Evolutionary conservation across 31 red algal species (phyloP).

Genomic region (Porphyra umbilicalis): DNA sequence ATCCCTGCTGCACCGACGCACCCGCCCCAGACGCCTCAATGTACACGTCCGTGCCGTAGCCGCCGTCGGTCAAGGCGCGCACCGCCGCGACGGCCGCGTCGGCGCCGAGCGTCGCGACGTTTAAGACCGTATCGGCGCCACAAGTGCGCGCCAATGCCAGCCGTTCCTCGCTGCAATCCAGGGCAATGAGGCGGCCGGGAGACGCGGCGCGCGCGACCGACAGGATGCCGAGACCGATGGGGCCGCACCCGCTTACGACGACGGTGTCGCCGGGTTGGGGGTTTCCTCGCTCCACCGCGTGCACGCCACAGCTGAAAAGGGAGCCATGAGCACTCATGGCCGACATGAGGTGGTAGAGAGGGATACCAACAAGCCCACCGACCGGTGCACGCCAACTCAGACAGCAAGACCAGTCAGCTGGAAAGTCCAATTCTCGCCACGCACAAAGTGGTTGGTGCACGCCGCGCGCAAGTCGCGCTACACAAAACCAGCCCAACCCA

Average conservation of each 20-base stretch:
- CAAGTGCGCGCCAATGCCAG: constrained; percentile 46
- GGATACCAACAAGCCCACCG: too few species aligned
- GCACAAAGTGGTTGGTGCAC: too few species aligned
- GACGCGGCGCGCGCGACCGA: constrained; percentile 9
- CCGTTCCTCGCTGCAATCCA: constrained; percentile 51
- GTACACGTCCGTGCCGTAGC: constrained; percentile 76
- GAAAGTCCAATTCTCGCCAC: too few species aligned
- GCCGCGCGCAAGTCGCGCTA: too few species aligned
- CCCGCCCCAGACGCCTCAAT: constrained; percentile 55
- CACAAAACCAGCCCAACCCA: too few species aligned
- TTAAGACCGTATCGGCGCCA: constrained; percentile 57
- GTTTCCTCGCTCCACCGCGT: constrained; percentile 49
- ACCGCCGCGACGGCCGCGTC: constrained; percentile 22
- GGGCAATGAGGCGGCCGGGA: constrained; percentile 35
- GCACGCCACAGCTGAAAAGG: constrained; percentile 24
- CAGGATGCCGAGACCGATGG: constrained; percentile 62
- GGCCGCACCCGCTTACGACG: constrained; percentile 57
- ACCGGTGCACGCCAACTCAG: too few species aligned
- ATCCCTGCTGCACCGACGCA: constrained; percentile 42
- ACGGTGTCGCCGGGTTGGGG: constrained; percentile 47
- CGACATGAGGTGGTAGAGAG: too few species aligned
- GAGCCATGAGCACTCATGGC: too few species aligned
- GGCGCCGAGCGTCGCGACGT: constrained; percentile 13
- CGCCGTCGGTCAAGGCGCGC: constrained; percentile 31
- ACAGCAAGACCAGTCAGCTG: too few species aligned